Evolutionary conservation across 208 protist genomes (phyloP).

Genomic region (Zelonia costaricensis): DNA sequence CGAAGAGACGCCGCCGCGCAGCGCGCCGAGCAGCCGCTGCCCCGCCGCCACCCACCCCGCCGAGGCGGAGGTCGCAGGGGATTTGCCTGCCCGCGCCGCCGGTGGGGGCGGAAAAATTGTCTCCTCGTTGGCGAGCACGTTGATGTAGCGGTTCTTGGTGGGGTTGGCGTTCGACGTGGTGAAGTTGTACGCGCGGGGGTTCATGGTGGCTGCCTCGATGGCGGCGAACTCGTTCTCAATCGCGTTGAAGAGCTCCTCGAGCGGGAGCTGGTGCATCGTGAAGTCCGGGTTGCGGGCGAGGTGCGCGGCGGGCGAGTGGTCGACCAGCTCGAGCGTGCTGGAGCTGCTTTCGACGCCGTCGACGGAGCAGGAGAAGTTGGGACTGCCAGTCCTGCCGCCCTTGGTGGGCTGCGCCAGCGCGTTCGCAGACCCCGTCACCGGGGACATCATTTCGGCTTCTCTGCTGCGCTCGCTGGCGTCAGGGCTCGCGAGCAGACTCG

Average conservation of each 20-base stretch:
- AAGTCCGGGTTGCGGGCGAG: conserved; percentile 32
- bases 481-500: no score
- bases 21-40: conserved; percentile 8
- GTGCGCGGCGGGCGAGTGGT: background rate
- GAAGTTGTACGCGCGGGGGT: conserved; percentile 61
- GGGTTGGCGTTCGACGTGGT: conserved; percentile 43
- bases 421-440: no score
- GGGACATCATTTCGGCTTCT: no score
- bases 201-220: conserved; percentile 45
- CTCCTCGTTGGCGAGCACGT: conserved; percentile 80
- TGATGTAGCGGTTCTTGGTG: conserved; percentile 74
- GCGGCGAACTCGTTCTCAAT: conserved; percentile 53
- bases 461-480: no score
- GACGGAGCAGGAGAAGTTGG: conserved; percentile 3
- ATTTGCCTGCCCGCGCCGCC: background rate
- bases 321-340: background rate
- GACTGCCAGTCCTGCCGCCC: background rate
- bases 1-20: background rate
- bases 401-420: no score
- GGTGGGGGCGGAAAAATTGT: conserved; percentile 57
- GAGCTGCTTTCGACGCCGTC: background rate
- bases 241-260: conserved; percentile 35
- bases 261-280: conserved; percentile 27
- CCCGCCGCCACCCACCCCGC: background rate
- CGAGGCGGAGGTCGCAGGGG: background rate